Conservation (phyloP, 2,329 filamentous ascomycete species). For the Capronia epimyces region DNA sequence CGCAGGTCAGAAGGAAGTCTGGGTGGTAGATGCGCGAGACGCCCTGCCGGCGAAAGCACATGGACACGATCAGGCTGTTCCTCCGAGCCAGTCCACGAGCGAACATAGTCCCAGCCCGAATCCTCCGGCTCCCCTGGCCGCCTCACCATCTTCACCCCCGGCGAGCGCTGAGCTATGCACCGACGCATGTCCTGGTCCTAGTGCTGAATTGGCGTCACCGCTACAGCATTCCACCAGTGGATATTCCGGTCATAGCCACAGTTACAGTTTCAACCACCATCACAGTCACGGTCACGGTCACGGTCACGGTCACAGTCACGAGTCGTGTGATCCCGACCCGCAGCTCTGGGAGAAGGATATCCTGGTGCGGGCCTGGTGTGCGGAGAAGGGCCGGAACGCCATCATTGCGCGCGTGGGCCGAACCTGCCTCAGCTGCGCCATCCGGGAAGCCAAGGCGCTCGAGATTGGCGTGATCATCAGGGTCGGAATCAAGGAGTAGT, state of each 20-base stretch:
- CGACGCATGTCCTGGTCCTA: too few relatives aligned
- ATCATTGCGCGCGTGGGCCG: slow-evolving; percentile 39
- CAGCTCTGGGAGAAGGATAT: slow-evolving; percentile 35
- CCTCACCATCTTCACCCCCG: too few relatives aligned
- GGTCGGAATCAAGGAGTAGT: slow-evolving; percentile 30
- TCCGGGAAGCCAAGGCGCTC: slow-evolving; percentile 40
- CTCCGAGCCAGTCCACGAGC: neutral
- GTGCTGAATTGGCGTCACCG: too few relatives aligned
- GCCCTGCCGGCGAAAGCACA: neutral
- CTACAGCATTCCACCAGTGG: too few relatives aligned
- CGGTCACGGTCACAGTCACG: neutral
- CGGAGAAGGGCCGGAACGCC: slow-evolving; percentile 39
- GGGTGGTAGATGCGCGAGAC: slow-evolving; percentile 23
- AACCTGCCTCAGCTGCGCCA: slow-evolving; percentile 35
- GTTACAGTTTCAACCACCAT: neutral
- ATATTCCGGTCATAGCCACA: too few relatives aligned
- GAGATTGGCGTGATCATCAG: slow-evolving; percentile 39
- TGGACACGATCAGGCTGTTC: neutral
- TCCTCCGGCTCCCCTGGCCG: too few relatives aligned
- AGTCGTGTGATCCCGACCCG: slow-evolving; percentile 15
- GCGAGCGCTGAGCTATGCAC: neutral
- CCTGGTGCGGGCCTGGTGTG: slow-evolving; percentile 43
- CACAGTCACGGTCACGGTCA: neutral
- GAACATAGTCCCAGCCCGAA: neutral
- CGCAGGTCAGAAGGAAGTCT: slow-evolving; percentile 10